phyloP scores from a whole-genome alignment of 441 rosid genomes.

The Kokia cookei region DNA sequence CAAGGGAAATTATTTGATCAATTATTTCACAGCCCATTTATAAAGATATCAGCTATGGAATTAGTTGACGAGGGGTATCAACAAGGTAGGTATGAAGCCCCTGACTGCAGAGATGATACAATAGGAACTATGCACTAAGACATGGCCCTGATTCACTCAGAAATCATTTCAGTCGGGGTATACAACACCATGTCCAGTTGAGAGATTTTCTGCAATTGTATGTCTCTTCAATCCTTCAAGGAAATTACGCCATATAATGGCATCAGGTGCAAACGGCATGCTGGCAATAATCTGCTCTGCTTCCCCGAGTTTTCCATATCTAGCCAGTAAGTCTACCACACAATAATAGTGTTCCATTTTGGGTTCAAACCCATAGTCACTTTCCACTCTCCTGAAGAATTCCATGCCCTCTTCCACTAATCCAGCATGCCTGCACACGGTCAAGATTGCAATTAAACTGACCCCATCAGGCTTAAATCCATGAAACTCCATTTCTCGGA shows the following conservation, averaged over 20 bases:
- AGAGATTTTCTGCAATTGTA: not conserved
- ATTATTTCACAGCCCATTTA: not conserved
- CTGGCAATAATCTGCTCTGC: constrained; percentile 53
- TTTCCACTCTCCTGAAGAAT: constrained; percentile 47
- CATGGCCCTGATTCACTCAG: not conserved
- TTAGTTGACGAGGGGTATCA: no score
- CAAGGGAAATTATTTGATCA: not conserved
- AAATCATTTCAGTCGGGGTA: not conserved
- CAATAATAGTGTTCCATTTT: constrained; percentile 70
- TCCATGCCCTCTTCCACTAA: constrained; percentile 66
- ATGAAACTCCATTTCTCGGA: constrained; percentile 37
- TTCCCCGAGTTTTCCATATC: constrained; percentile 51
- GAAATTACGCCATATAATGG: constrained; percentile 59
- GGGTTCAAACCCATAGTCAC: constrained; percentile 44
- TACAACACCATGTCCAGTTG: not conserved
- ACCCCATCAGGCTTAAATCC: constrained; percentile 70
- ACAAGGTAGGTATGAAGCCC: not conserved
- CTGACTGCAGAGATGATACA: not conserved
- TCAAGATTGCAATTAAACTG: constrained; percentile 53
- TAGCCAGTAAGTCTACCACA: constrained; percentile 59
- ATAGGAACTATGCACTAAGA: not conserved
- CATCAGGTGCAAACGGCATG: constrained; percentile 73
- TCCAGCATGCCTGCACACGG: constrained; percentile 71
- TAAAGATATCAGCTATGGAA: not conserved
- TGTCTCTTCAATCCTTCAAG: constrained; percentile 60